Base-by-base conservation (phyloP, 768 basidiomycete species). In the Scleroderma bovista region DNA sequence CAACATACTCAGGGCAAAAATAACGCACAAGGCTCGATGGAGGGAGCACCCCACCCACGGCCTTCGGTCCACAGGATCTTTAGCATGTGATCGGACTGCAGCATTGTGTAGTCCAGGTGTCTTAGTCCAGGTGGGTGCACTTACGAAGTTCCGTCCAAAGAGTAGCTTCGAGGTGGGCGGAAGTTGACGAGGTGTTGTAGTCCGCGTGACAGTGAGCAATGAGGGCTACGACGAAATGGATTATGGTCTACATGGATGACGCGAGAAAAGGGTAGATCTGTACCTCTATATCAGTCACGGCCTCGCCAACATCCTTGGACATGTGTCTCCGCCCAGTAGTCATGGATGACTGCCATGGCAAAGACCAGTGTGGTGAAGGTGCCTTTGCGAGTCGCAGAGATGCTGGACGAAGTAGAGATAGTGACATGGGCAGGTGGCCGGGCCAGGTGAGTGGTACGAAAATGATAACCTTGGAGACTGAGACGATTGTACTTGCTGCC, bases 81-180 rank as follows among this genome's bases (percentile, higher is more conserved):
- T 36, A 93, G 67, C 91, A 93, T 93, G 64, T 93, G 90, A 67
- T 93, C 86, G 40, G 87, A 88, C 86, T 86, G 57, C 6, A 26
- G 15, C 31, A 38, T 44, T 13, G 2, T 19, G 48, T 38, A 57
- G 51, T 46, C 22, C 4, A 16, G 46, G 36, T 48, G 44, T 47
- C 29, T 48, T 46, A 46, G 26, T 51, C 48, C 43, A 13, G 45
- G 44, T 44, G 36, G 32, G 33, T 38, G 36, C 23, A 64, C 82
- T 71, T 62, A 87, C 86, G 60, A 95, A 94, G 20, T 83, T 88
- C 61, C 81, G 83, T 0, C 94, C 94, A 60, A 95, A 98, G 7
- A 86, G 74, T 48, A 96, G 77, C 31, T 75, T 74, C 2, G 81
- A 77, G 11, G 83, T 73, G 0, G 82, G 76, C 2, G 92, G 89